Conservation (phyloP, 2,329 filamentous ascomycete genomes). For the Aspergillus pseudoviridinutans region DNA sequence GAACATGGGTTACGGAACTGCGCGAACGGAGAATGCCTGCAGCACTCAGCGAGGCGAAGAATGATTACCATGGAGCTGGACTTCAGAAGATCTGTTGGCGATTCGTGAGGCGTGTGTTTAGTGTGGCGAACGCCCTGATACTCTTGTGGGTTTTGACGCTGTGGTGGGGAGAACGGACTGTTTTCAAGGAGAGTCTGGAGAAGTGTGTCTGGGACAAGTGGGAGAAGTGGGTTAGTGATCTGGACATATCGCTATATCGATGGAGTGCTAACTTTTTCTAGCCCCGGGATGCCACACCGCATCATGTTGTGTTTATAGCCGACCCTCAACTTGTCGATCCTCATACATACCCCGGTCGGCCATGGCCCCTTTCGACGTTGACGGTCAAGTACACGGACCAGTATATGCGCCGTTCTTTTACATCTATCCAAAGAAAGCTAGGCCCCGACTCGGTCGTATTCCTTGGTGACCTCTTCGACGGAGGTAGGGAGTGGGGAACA, state of each 20-base stretch:
- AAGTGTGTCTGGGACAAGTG: conserved; percentile 79
- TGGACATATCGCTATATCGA: background rate
- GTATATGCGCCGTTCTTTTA: conserved; percentile 80
- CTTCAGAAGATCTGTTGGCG: conserved; percentile 13
- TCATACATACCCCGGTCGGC: conserved; percentile 86
- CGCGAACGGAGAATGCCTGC: background rate
- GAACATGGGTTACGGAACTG: conserved; percentile 20
- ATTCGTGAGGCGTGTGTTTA: conserved; percentile 21
- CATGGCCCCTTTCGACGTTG: conserved; percentile 64
- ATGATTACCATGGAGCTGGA: conserved; percentile 12
- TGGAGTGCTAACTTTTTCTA: conserved; percentile 34
- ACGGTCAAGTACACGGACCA: conserved; percentile 77
- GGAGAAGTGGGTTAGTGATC: conserved; percentile 77
- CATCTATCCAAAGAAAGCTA: conserved; percentile 68
- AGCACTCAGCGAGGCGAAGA: conserved; percentile 1
- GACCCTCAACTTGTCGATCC: conserved; percentile 91
- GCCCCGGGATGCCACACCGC: conserved; percentile 74
- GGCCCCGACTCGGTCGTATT: conserved; percentile 88
- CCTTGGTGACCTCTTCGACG: conserved; percentile 91
- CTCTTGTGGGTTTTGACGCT: conserved; percentile 71
- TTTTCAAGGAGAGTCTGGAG: conserved; percentile 67
- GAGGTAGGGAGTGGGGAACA: conserved; percentile 91
- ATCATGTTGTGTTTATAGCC: conserved; percentile 78
- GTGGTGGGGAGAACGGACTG: conserved; percentile 79
- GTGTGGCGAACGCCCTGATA: conserved; percentile 62